These are phyloP conservation scores for Eutrema yunnanense DNA, from an alignment of 345 rosid species.

Conservation along the genomic window DNA sequence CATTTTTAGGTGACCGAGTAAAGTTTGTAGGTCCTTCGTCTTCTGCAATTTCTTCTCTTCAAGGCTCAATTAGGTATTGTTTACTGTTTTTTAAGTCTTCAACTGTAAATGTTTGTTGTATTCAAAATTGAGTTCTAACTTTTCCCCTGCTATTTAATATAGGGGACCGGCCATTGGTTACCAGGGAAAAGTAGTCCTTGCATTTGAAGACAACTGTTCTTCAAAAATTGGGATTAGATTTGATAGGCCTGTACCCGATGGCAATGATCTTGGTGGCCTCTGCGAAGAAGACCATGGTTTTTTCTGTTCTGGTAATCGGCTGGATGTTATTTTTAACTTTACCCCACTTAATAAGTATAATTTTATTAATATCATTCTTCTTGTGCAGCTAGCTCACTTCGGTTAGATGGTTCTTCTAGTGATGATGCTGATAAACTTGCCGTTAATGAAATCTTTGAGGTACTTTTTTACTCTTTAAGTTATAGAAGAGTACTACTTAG, in stretches of 20 bases:
- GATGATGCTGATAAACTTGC: constrained; percentile 85
- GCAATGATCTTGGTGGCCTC: constrained; percentile 90
- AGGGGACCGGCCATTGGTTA: constrained; percentile 80
- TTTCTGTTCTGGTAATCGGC: constrained; percentile 74
- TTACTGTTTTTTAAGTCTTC: background rate
- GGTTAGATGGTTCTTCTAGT: constrained; percentile 68
- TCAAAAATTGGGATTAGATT: constrained; percentile 95
- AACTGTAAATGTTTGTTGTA: background rate
- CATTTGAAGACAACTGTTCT: constrained; percentile 82
- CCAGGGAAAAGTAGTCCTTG: constrained; percentile 88
- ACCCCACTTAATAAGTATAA: background rate
- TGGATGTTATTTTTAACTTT: background rate
- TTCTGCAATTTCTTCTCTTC: constrained; percentile 48
- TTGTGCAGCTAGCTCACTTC: constrained; percentile 67
- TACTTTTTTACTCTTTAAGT: constrained; percentile 20
- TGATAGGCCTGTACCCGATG: constrained; percentile 76
- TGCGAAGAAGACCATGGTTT: constrained; percentile 92
- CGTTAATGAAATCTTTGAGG: constrained; percentile 85
- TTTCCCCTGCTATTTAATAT: background rate
- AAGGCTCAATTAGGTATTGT: constrained; percentile 46
- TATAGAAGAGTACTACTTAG: constrained; percentile 1
- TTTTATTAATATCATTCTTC: background rate
- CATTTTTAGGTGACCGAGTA: constrained; percentile 85
- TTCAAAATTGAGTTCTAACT: background rate
- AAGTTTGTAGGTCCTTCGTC: constrained; percentile 54